Evolutionary conservation across 2,329 filamentous ascomycete species (phyloP).

Genomic region (Trichoderma breve): DNA sequence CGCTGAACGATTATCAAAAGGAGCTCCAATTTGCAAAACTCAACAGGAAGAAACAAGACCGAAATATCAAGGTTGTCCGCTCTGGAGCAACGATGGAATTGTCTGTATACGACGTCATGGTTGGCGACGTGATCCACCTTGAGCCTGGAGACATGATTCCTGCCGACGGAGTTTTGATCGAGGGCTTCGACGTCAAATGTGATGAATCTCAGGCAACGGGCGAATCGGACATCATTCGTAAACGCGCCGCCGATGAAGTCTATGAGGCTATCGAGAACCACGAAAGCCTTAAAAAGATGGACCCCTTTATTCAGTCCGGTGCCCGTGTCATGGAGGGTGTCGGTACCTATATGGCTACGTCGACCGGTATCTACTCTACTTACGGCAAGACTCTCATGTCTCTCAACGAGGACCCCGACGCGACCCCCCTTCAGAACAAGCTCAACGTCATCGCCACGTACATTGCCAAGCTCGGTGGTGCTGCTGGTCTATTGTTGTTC

Average conservation of each 20-base stretch:
- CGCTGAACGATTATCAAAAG: conserved; percentile 77
- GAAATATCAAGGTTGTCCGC: conserved; percentile 68
- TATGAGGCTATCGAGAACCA: conserved; percentile 66
- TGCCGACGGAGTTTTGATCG: conserved; percentile 70
- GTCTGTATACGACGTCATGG: conserved; percentile 66
- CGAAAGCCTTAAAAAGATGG: conserved; percentile 67
- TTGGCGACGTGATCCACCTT: conserved; percentile 69
- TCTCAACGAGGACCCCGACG: conserved; percentile 69
- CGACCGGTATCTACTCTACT: conserved; percentile 69
- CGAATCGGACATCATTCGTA: conserved; percentile 73
- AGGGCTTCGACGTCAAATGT: conserved; percentile 72
- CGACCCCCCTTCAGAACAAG: conserved; percentile 74
- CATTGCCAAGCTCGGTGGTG: conserved; percentile 75
- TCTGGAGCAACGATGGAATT: conserved; percentile 69
- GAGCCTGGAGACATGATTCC: conserved; percentile 74
- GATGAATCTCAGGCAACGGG: conserved; percentile 79
- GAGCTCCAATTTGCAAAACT: conserved; percentile 76
- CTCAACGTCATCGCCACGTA: conserved; percentile 72
- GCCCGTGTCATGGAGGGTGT: conserved; percentile 75
- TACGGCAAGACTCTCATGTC: conserved; percentile 75
- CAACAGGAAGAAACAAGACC: conserved; percentile 77
- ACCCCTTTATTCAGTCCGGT: conserved; percentile 84
- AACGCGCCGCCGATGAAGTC: conserved; percentile 65
- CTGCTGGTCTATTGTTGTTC: conserved; percentile 76
- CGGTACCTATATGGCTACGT: conserved; percentile 71